phyloP scores from a whole-genome alignment of 148 eudicot genomes.

The Nyssa sinensis region DNA sequence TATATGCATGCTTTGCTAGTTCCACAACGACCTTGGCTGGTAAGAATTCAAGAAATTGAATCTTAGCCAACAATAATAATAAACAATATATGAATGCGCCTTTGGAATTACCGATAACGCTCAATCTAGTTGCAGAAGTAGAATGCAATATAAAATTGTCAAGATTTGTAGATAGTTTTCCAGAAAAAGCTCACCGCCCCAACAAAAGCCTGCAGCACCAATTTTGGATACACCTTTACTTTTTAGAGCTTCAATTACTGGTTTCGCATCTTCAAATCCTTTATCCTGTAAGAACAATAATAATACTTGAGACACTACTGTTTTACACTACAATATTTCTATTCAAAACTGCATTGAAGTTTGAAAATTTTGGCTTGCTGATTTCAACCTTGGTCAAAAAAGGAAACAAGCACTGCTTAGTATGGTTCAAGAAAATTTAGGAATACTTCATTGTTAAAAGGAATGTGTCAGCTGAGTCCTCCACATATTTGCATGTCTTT shows the following conservation, averaged over 20 bases:
- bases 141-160: background rate
- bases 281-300: conserved; percentile 29
- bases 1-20: conserved; percentile 27
- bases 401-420: background rate
- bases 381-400: background rate
- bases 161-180: background rate
- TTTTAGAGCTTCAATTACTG: conserved; percentile 45
- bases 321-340: background rate
- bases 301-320: background rate
- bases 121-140: background rate
- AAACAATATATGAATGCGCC: too few species aligned
- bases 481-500: too few species aligned
- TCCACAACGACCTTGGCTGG: conserved; percentile 46
- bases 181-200: conserved; percentile 53
- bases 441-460: too few species aligned
- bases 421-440: background rate
- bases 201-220: conserved; percentile 64
- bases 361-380: background rate
- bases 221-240: conserved; percentile 46
- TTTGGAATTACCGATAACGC: too few species aligned
- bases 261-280: conserved; percentile 44
- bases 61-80: background rate
- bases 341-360: too few species aligned
- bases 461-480: background rate
- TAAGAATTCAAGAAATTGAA: conserved; percentile 1